Evolutionary conservation across 257 asterid genomes (phyloP).

Genomic region (Cruciata laevipes): DNA sequence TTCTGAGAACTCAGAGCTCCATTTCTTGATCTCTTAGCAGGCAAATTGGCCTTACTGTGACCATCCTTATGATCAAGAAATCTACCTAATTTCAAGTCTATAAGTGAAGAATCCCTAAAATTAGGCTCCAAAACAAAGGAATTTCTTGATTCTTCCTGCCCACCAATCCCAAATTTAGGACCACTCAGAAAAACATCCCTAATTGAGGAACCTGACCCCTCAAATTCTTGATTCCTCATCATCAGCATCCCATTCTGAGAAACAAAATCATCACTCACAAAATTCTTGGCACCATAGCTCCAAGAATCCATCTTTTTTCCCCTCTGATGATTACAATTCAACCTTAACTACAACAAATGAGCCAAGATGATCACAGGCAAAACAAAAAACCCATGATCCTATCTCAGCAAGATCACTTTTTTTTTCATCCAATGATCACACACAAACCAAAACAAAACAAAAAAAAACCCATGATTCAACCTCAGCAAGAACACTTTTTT

Average conservation of each 20-base stretch:
- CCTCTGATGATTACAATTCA: not conserved
- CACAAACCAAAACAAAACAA: not conserved
- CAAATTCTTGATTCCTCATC: conserved; percentile 20
- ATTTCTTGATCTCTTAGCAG: conserved; percentile 26
- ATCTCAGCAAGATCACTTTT: not conserved
- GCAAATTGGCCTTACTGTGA: conserved; percentile 15
- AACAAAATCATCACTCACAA: conserved; percentile 21
- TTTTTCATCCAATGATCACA: not conserved
- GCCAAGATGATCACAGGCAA: conserved; percentile 1
- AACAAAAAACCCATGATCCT: not conserved
- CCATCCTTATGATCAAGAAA: conserved; percentile 24
- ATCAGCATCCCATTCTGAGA: conserved; percentile 20
- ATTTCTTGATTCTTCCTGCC: conserved; percentile 18
- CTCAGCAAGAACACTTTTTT: not conserved
- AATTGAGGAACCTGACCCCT: conserved; percentile 22
- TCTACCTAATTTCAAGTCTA: conserved; percentile 41
- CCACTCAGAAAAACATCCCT: conserved; percentile 17
- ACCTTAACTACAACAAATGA: not conserved
- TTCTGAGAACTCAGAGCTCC: conserved; percentile 26
- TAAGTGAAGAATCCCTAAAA: conserved; percentile 24
- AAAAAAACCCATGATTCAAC: not conserved
- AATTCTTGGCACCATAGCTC: conserved; percentile 26
- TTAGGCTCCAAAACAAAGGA: conserved; percentile 26
- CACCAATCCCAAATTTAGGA: conserved; percentile 18
- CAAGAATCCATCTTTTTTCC: conserved; percentile 25